Conservation (phyloP, 345 rosid genomes). For the Capsella bursapastoris region DNA sequence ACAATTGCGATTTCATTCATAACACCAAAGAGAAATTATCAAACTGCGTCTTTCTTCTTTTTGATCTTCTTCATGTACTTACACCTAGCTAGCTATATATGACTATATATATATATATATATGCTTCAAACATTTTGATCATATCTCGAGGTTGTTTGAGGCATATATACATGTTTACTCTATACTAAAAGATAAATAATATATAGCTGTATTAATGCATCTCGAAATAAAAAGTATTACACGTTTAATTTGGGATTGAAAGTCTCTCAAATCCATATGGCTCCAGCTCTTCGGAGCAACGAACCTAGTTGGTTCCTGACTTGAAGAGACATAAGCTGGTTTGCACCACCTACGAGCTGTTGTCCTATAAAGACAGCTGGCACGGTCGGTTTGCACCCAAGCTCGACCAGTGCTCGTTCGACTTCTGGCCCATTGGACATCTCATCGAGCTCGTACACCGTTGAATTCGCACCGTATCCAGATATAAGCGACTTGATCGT, state of each 20-base stretch:
- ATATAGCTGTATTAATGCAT: not conserved
- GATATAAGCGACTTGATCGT: constrained; percentile 46
- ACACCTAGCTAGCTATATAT: not conserved
- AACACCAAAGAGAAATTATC: constrained; percentile 26
- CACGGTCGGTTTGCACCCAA: constrained; percentile 62
- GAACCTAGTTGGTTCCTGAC: constrained; percentile 68
- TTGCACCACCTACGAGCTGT: constrained; percentile 72
- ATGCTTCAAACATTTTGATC: constrained; percentile 24
- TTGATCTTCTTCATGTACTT: not conserved
- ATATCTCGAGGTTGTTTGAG: not conserved
- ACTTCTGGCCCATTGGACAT: constrained; percentile 56
- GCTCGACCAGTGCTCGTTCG: constrained; percentile 62
- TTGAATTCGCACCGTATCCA: constrained; percentile 45
- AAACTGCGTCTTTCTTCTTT: not conserved
- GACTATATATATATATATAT: not conserved
- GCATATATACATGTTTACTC: constrained; percentile 2
- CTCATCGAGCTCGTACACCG: constrained; percentile 45
- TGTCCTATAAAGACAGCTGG: constrained; percentile 88
- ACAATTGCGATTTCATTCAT: constrained; percentile 19
- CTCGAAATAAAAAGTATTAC: constrained; percentile 9
- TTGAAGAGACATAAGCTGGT: constrained; percentile 71
- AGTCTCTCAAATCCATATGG: constrained; percentile 70
- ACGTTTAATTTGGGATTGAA: not conserved
- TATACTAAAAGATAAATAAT: constrained; percentile 15
- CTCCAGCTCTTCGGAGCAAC: constrained; percentile 74